These are phyloP conservation scores for Fragaria iinumae DNA, from an alignment of 306 rosid genomes.

Conservation along the genomic window DNA sequence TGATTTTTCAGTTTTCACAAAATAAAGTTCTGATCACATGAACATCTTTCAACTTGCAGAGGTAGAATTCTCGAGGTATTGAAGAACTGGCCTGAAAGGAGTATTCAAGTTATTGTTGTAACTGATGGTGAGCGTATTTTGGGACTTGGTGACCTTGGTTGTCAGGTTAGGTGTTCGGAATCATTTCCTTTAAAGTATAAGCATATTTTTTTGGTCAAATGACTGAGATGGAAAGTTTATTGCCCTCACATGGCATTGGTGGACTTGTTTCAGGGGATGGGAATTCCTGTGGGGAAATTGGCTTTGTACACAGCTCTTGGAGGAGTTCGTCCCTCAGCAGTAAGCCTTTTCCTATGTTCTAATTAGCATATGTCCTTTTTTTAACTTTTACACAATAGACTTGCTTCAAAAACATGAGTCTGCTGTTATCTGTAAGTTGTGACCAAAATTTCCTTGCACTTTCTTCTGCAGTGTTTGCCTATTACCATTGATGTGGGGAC, in stretches of 20 bases:
- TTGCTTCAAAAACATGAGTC: not conserved
- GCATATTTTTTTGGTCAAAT: not conserved
- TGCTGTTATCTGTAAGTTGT: not conserved
- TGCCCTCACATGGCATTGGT: slow-evolving; percentile 28
- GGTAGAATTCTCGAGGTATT: slow-evolving; percentile 91
- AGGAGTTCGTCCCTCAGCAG: slow-evolving; percentile 95
- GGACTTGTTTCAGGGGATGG: slow-evolving; percentile 82
- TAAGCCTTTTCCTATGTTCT: slow-evolving; percentile 36
- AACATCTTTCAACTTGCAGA: slow-evolving; percentile 37
- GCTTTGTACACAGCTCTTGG: slow-evolving; percentile 88
- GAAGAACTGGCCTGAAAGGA: slow-evolving; percentile 93
- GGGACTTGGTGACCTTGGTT: slow-evolving; percentile 98
- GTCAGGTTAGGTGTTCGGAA: slow-evolving; percentile 61
- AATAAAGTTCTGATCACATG: slow-evolving; percentile 6
- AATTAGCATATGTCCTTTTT: not conserved
- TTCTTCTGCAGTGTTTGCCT: slow-evolving; percentile 78
- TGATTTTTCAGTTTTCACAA: slow-evolving; percentile 10
- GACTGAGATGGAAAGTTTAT: slow-evolving; percentile 16
- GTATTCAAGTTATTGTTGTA: slow-evolving; percentile 84
- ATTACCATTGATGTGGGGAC: slow-evolving; percentile 94
- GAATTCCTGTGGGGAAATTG: slow-evolving; percentile 97
- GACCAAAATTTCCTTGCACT: slow-evolving; percentile 2
- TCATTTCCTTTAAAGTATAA: slow-evolving; percentile 8
- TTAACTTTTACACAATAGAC: not conserved
- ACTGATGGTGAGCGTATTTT: slow-evolving; percentile 94